Evolutionary conservation across 1,284 basidiomycete genomes (phyloP), one percentile per base, ranked within the genome.

Genomic region (Peniophora sp.): DNA sequence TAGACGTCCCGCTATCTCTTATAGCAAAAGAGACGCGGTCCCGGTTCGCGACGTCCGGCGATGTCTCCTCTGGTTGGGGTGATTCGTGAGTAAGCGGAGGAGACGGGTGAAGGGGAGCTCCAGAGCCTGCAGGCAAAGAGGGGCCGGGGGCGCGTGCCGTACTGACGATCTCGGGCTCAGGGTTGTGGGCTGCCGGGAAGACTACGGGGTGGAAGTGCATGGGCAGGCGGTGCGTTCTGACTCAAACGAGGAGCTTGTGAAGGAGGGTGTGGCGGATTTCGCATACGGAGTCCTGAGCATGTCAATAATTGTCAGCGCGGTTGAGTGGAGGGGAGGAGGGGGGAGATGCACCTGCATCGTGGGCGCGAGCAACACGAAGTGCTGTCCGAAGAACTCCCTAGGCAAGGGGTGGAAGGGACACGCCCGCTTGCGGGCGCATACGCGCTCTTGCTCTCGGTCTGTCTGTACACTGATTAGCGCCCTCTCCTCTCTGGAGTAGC

Each of bases 181-280:
- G 96, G 67, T 99, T 97, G 56, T 92, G 86, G 0, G 93, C 88
- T 0, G 88, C 85, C 34, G 99, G 68, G 69, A 97, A 95, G 1
- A 90, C 83, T 53, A 97, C 79, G 41, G 92, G 73, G 60, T 94
- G 89, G 71, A 86, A 97, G 22, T 81, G 75, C 0, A 84, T 63
- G 14, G 83, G 76, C 8, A 96, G 70, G 64, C 83, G 81, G 34
- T 81, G 76, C 6, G 68, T 64, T 24, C 76, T 72, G 11, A 93
- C 66, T 34, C 90, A 72, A 3, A 73, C 63, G 5, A 86, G 68
- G 3, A 96, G 70, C 67, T 95, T 96, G 46, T 74, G 78, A 48
- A 98, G 65, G 68, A 97, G 92, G 3, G 62, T 67, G 51, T 81
- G 72, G 39, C 97, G 90, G 41, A 99, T 91, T 55, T 90, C 81